A percentile compares a stretch with the other conserved stretches of the same genome.
These are phyloP conservation scores for Luzula sylvatica DNA, from an alignment of 176 grass and related monocot genomes.

Conservation along the genomic window DNA sequence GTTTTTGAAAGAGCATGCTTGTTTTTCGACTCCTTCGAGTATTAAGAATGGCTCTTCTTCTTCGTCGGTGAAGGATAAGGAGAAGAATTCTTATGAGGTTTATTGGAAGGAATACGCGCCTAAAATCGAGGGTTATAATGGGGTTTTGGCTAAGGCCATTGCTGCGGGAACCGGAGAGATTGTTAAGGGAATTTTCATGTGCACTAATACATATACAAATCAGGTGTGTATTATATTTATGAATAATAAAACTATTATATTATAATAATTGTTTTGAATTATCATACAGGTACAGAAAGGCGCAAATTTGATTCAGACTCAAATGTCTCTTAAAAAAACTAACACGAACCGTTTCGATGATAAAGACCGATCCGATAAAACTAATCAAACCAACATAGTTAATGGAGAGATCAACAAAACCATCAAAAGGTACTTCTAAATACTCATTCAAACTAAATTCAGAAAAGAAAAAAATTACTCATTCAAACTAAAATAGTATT, in stretches of 20 bases:
- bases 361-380: slow-evolving; percentile 15
- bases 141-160: slow-evolving; percentile 61
- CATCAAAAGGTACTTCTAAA: slow-evolving; percentile 55
- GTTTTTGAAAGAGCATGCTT: slow-evolving; percentile 46
- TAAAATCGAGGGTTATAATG: slow-evolving; percentile 61
- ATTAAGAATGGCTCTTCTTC: background rate
- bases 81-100: slow-evolving; percentile 21
- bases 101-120: slow-evolving; percentile 78
- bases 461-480: no score
- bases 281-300: slow-evolving; percentile 58
- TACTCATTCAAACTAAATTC: no score
- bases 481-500: no score
- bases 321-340: slow-evolving; percentile 18
- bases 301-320: slow-evolving; percentile 60
- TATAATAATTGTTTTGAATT: no score
- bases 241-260: no score
- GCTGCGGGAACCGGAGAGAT: slow-evolving; percentile 64
- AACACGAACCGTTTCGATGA: slow-evolving; percentile 5
- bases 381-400: slow-evolving; percentile 10
- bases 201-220: slow-evolving; percentile 58
- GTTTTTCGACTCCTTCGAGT: slow-evolving; percentile 46
- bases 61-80: background rate
- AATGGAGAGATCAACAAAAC: slow-evolving; percentile 51
- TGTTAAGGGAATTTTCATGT: slow-evolving; percentile 86
- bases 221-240: slow-evolving; percentile 33